Evolutionary conservation across 2,329 filamentous ascomycete species (phyloP), one percentile per base, ranked within the genome.

Genomic region (Fusarium pseudograminearum): DNA sequence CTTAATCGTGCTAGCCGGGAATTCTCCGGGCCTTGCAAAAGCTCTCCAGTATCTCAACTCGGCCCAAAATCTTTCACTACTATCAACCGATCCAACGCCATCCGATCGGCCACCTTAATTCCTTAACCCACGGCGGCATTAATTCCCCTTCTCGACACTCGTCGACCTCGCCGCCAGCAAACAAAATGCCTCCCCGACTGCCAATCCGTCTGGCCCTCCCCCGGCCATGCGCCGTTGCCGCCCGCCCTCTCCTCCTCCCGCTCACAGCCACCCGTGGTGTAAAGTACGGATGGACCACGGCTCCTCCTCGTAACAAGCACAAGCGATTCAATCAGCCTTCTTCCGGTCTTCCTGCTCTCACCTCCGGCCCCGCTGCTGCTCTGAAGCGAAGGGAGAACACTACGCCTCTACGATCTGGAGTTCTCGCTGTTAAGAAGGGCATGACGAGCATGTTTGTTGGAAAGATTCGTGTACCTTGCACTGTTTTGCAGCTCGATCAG

Each of bases 371-470:
- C 3, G 87, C 86, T 3, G 89, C 89, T 12, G 88, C 89, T 9
- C 84, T 90, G 63, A 80, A 82, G 79, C 86, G 89, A 48, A 86
- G 84, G 73, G 86, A 84, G 71, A 83, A 82, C 69, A 88, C 87
- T 18, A 87, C 88, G 16, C 89, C 89, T 2, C 75, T 89, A 42
- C 91, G 96, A 30, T 90, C 94, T 4, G 96, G 96, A 31, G 90
- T 93, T 11, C 86, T 99, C 47, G 94, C 92, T 15, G 86, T 90
- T 78, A 99, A 99, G 83, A 95, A 94, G 83, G 96, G 96, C 80
- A 98, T 99, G 93, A 97, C 94, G 44, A 94, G 92, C 64, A 82
- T 98, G 70, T 98, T 92, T 85, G 90, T 94, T 76, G 88, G 90
- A 74, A 92, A 92, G 73, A 87, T 87, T 69, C 90, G 95, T 70